A percentile compares a stretch with the other conserved stretches of the same genome.
Conservation (phyloP, 2,329 filamentous ascomycete genomes). For the Phoma herbarum region DNA sequence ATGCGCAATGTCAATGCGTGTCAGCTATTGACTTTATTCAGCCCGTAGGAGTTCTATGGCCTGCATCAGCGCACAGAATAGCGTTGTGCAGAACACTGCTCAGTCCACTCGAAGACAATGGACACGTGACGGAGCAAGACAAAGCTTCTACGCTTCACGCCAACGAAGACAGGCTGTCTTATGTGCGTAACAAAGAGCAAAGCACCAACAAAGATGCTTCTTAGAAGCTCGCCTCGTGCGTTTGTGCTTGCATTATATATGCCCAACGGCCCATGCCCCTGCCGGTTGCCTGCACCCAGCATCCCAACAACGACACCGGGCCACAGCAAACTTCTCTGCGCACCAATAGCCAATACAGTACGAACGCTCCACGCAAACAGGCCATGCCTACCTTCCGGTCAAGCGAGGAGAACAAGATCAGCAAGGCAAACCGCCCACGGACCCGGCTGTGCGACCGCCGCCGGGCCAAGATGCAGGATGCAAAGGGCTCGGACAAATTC, state of each 20-base stretch:
- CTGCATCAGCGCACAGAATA: constrained; percentile 2
- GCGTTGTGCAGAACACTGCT: constrained; percentile 28
- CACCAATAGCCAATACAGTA: neutral
- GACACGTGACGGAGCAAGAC: constrained; percentile 30
- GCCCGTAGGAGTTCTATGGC: neutral
- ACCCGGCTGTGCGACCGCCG: constrained; percentile 24
- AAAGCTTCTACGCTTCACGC: constrained; percentile 35
- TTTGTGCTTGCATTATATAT: constrained; percentile 43
- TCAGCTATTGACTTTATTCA: constrained; percentile 1
- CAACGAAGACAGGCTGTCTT: constrained; percentile 29
- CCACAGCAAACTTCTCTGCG: constrained; percentile 25
- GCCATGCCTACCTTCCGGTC: constrained; percentile 4
- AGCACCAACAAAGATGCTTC: constrained; percentile 36
- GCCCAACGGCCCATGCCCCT: constrained; percentile 23
- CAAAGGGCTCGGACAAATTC: neutral
- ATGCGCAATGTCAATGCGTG: constrained; percentile 15
- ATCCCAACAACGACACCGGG: constrained; percentile 4
- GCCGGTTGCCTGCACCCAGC: constrained; percentile 19
- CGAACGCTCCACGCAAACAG: neutral
- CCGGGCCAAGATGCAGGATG: constrained; percentile 7
- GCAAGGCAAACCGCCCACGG: constrained; percentile 22
- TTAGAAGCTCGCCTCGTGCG: constrained; percentile 31
- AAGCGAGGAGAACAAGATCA: constrained; percentile 20
- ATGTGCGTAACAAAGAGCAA: constrained; percentile 41
- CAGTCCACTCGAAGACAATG: constrained; percentile 27